Conservation (phyloP, 495 filamentous ascomycete species). For the Chaetomidium leptoderma region DNA sequence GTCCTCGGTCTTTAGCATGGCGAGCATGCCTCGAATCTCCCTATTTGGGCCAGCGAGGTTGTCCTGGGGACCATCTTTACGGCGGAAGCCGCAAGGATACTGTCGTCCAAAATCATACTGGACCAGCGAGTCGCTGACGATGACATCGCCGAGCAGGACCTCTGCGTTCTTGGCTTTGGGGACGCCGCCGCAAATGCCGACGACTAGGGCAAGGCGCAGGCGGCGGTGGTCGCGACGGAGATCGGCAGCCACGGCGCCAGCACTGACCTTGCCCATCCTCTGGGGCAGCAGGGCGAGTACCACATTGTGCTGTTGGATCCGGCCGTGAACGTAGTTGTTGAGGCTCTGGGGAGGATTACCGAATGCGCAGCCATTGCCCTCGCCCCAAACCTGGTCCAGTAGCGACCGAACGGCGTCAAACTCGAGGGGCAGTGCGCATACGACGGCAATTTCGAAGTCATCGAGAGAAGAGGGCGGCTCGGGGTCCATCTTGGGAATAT, state of each 20-base stretch:
- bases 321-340: slow-evolving; percentile 39
- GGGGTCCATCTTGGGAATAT: background rate
- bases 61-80: slow-evolving; percentile 30
- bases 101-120: slow-evolving; percentile 40
- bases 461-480: slow-evolving; percentile 1
- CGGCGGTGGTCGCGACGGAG: slow-evolving; percentile 32
- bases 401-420: slow-evolving; percentile 26
- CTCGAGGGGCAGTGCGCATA: slow-evolving; percentile 36
- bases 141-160: slow-evolving; percentile 43
- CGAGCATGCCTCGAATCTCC: slow-evolving; percentile 32
- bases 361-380: slow-evolving; percentile 20
- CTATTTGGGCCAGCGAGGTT: slow-evolving; percentile 29
- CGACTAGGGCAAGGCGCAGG: slow-evolving; percentile 27
- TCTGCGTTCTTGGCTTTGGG: slow-evolving; percentile 16
- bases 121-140: slow-evolving; percentile 38
- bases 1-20: slow-evolving; percentile 21
- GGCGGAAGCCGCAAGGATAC: slow-evolving; percentile 30
- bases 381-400: slow-evolving; percentile 30
- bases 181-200: slow-evolving; percentile 37
- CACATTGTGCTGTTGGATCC: slow-evolving; percentile 37
- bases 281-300: slow-evolving; percentile 32
- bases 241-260: slow-evolving; percentile 29
- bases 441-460: slow-evolving; percentile 35
- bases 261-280: slow-evolving; percentile 34
- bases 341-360: slow-evolving; percentile 24